phyloP scores from a whole-genome alignment of 1,139 yeast species.

The Geotrichum armillariae region DNA sequence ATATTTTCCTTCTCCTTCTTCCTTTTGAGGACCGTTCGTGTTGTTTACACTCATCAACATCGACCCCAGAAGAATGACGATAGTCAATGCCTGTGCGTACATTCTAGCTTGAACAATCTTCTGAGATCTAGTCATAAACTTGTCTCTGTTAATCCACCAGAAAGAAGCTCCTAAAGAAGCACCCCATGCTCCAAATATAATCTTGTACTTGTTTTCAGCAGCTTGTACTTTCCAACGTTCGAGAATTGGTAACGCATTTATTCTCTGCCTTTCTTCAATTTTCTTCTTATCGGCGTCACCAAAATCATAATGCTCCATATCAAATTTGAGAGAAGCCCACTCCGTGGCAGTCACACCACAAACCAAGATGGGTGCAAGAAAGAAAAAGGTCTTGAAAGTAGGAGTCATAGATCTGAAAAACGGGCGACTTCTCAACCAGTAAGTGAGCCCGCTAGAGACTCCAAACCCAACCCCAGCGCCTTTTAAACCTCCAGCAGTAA shows the following conservation, averaged over 20 bases:
- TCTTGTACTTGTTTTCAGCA: slow-evolving; percentile 64
- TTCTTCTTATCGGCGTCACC: slow-evolving; percentile 18
- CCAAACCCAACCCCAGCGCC: slow-evolving; percentile 60
- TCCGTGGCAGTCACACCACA: slow-evolving; percentile 39
- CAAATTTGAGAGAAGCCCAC: slow-evolving; percentile 37
- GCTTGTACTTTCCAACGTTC: slow-evolving; percentile 21
- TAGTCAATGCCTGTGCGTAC: slow-evolving; percentile 80
- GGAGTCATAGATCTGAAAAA: slow-evolving; percentile 25
- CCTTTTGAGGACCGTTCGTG: slow-evolving; percentile 34
- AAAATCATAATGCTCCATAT: slow-evolving; percentile 24
- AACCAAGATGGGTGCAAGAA: slow-evolving; percentile 34
- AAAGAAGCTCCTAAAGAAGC: slow-evolving; percentile 84
- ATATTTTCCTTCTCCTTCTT: slow-evolving; percentile 32
- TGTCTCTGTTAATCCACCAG: slow-evolving; percentile 72
- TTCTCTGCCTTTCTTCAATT: slow-evolving; percentile 19
- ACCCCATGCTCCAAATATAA: slow-evolving; percentile 82
- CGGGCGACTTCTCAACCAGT: slow-evolving; percentile 28
- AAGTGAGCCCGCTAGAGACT: slow-evolving; percentile 47
- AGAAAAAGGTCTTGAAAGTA: slow-evolving; percentile 31
- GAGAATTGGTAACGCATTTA: slow-evolving; percentile 12
- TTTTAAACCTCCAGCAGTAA: slow-evolving; percentile 59
- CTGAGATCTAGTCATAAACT: slow-evolving; percentile 74
- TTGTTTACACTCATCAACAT: slow-evolving; percentile 35
- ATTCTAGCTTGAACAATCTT: slow-evolving; percentile 92
- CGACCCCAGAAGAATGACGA: slow-evolving; percentile 38